Percentiles rank a stretch among this genome's conserved stretches.
These are phyloP conservation scores for Phtheirospermum japonicum DNA, from an alignment of 257 asterid genomes.

Conservation along the genomic window DNA sequence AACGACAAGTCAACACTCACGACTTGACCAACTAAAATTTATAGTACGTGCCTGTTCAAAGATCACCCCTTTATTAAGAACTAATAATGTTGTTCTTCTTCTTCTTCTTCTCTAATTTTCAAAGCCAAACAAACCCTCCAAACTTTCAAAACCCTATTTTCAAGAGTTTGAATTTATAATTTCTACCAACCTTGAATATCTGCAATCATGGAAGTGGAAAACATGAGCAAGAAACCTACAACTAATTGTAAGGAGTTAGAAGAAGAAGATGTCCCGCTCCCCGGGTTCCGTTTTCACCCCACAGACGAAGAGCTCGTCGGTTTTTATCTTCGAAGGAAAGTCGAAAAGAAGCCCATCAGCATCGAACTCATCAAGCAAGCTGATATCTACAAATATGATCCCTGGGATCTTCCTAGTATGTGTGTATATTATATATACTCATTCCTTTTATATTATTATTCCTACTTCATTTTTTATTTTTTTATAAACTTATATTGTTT, in stretches of 20 bases:
- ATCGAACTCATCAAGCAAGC: conserved; percentile 76
- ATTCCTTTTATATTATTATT: too few relatives aligned
- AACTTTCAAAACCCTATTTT: too few relatives aligned
- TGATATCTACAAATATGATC: conserved; percentile 86
- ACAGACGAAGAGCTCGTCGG: conserved; percentile 86
- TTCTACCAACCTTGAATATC: too few relatives aligned
- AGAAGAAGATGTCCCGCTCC: conserved; percentile 56
- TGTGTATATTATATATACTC: background rate
- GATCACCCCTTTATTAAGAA: too few relatives aligned
- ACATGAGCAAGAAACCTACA: background rate
- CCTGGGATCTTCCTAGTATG: conserved; percentile 97
- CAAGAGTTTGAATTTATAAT: too few relatives aligned
- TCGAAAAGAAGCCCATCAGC: conserved; percentile 54
- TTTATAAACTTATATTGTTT: too few relatives aligned
- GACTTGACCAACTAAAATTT: conserved; percentile 11
- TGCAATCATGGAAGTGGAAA: conserved; percentile 11
- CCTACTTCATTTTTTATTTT: too few relatives aligned
- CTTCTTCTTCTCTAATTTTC: too few relatives aligned
- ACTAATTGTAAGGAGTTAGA: background rate
- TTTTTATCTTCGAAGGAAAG: conserved; percentile 69
- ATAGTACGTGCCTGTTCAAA: too few relatives aligned
- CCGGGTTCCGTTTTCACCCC: conserved; percentile 88
- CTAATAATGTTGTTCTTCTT: too few relatives aligned
- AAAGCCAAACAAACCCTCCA: too few relatives aligned
- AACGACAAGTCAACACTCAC: background rate